Conservation (phyloP, 805 yeast species). For the Schwanniomyces pseudopolymorphus region DNA sequence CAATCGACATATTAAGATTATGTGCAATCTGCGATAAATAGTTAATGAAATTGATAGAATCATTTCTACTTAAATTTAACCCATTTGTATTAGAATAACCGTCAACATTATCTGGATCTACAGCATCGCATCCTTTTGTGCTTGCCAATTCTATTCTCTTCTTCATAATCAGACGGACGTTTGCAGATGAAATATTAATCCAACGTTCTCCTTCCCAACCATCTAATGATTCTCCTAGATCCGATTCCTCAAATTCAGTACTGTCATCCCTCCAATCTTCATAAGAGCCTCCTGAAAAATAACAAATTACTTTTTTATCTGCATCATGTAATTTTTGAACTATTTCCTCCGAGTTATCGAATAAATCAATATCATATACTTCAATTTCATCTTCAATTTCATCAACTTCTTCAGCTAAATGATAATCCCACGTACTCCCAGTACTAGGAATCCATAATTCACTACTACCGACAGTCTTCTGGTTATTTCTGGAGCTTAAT, state of each 20-base stretch:
- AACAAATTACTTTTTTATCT: conserved; percentile 24
- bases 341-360: conserved; percentile 9
- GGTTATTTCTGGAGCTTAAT: not conserved
- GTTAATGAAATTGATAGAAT: conserved; percentile 20
- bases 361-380: conserved; percentile 25
- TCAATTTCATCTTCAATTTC: conserved; percentile 8
- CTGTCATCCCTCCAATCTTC: conserved; percentile 28
- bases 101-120: conserved; percentile 29
- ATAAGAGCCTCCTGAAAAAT: conserved; percentile 29
- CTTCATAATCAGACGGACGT: conserved; percentile 18
- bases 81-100: conserved; percentile 28
- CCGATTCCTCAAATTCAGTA: conserved; percentile 12
- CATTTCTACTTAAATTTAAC: conserved; percentile 18
- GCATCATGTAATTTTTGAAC: conserved; percentile 16
- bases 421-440: conserved; percentile 21
- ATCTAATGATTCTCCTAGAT: conserved; percentile 21
- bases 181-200: conserved; percentile 18
- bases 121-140: conserved; percentile 23
- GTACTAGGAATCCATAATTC: conserved; percentile 8
- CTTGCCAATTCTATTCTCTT: conserved; percentile 17
- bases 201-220: conserved; percentile 30
- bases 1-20: conserved; percentile 15
- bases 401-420: conserved; percentile 10
- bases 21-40: conserved; percentile 19
- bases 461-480: too few relatives aligned